phyloP scores from a whole-genome alignment of 108 stramenopile genomes.

The Cafeteria roenbergensis region DNA sequence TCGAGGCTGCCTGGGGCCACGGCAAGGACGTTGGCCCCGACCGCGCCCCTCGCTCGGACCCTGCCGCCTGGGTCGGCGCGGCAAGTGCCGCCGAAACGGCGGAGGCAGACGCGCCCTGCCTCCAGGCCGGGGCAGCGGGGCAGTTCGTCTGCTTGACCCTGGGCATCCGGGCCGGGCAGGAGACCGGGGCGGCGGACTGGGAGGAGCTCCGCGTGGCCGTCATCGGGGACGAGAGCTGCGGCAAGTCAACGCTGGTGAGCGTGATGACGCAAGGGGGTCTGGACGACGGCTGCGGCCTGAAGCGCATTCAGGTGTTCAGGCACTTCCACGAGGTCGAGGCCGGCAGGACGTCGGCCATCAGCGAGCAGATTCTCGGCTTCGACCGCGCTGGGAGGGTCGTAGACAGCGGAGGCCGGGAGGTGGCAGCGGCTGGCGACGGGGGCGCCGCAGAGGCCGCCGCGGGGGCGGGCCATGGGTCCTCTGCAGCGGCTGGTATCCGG shows the following conservation, averaged over 20 bases:
- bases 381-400: not conserved
- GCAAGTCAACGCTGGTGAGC: constrained; percentile 45
- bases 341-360: constrained; percentile 41
- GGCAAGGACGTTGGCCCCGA: too few species aligned
- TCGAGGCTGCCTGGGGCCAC: too few species aligned
- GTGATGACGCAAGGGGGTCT: constrained; percentile 37
- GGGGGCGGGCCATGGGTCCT: not conserved
- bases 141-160: too few species aligned
- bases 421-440: not conserved
- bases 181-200: too few species aligned
- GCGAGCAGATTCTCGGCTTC: constrained; percentile 24
- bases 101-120: too few species aligned
- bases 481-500: not conserved
- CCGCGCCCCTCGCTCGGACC: too few species aligned
- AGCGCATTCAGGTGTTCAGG: constrained; percentile 38
- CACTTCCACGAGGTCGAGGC: constrained; percentile 45
- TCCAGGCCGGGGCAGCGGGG: too few species aligned
- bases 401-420: not conserved
- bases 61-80: too few species aligned
- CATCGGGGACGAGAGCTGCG: constrained; percentile 29
- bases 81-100: too few species aligned
- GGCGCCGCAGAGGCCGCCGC: not conserved
- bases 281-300: constrained; percentile 47
- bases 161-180: too few species aligned
- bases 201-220: constrained; percentile 22